Evolutionary conservation across 148 eudicot genomes (phyloP).

Genomic region (Amaranthus palmeri): DNA sequence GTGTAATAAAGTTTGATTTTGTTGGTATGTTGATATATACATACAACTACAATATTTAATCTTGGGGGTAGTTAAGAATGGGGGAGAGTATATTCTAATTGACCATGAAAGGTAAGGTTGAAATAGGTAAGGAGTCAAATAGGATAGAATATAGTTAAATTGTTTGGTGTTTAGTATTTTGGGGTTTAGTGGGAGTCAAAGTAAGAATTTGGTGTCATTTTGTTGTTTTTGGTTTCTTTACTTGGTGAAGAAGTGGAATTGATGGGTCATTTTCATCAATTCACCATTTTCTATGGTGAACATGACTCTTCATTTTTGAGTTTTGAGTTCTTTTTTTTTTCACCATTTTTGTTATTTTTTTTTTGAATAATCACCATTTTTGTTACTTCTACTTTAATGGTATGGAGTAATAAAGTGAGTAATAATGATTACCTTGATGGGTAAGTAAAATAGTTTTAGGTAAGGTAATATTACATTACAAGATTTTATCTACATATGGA

Average conservation of each 20-base stretch:
- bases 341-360: not conserved
- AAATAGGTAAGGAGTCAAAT: constrained; percentile 14
- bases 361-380: not conserved
- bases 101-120: constrained; percentile 1
- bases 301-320: constrained; percentile 18
- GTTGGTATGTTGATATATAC: constrained; percentile 16
- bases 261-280: constrained; percentile 30
- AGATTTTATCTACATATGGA: no score
- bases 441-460: not conserved
- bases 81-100: constrained; percentile 18
- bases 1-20: constrained; percentile 26
- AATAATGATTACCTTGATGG: not conserved
- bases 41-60: not conserved
- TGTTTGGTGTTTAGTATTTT: constrained; percentile 6
- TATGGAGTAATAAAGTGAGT: not conserved
- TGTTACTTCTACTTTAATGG: not conserved
- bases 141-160: not conserved
- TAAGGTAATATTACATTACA: not conserved
- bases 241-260: not conserved
- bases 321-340: not conserved
- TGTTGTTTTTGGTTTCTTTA: not conserved
- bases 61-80: constrained; percentile 13
- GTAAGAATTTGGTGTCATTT: constrained; percentile 26
- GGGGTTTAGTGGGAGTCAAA: constrained; percentile 25
- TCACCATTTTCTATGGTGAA: constrained; percentile 19